Conservation (phyloP, 2,329 filamentous ascomycete species). For the Penicillium sp. region DNA sequence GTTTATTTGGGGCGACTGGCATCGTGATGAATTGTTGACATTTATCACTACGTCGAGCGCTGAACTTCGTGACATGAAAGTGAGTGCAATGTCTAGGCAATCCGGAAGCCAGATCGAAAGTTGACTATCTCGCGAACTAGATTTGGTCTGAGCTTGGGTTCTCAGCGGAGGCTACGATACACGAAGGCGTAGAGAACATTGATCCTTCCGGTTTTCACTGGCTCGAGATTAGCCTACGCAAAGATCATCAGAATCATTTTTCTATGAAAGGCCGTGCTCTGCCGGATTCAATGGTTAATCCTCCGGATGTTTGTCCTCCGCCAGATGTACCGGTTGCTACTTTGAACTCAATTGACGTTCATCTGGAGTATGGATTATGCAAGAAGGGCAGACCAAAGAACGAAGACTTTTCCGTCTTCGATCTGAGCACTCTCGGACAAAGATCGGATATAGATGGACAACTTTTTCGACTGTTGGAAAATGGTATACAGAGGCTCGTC, state of each 20-base stretch:
- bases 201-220: slow-evolving; percentile 9
- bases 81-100: background rate
- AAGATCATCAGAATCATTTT: background rate
- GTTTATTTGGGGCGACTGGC: slow-evolving; percentile 14
- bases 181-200: background rate
- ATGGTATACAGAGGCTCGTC: slow-evolving; percentile 26
- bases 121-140: slow-evolving; percentile 16
- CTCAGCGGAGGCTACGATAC: slow-evolving; percentile 21
- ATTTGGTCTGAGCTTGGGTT: slow-evolving; percentile 35
- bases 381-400: background rate
- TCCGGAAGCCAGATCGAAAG: background rate
- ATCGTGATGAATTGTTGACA: background rate
- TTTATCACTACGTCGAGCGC: slow-evolving; percentile 22
- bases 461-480: slow-evolving; percentile 24
- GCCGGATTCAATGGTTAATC: slow-evolving; percentile 19
- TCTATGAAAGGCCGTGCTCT: slow-evolving; percentile 7
- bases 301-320: slow-evolving; percentile 18
- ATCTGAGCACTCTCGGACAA: background rate
- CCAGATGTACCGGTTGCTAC: slow-evolving; percentile 11
- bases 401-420: too few species aligned
- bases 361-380: slow-evolving; percentile 16
- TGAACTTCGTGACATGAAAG: slow-evolving; percentile 27
- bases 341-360: slow-evolving; percentile 24
- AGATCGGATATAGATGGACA: background rate
- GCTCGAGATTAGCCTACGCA: slow-evolving; percentile 25